phyloP scores from a whole-genome alignment of 1,284 basidiomycete genomes.

The Lignosus rhinocerotis region DNA sequence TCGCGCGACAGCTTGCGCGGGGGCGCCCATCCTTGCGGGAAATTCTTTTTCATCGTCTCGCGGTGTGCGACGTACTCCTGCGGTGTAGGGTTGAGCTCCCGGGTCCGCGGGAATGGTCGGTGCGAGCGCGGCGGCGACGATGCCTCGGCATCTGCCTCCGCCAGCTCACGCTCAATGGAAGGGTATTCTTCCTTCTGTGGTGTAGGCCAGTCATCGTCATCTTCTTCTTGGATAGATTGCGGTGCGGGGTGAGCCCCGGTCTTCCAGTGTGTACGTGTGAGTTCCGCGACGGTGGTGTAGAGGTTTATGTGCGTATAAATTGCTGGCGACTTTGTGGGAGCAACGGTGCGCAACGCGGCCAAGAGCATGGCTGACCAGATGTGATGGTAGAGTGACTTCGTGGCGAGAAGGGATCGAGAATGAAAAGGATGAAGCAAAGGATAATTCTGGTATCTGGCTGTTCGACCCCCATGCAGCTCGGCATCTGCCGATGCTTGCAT shows the following conservation, averaged over 20 bases:
- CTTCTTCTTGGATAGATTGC: constrained; percentile 55
- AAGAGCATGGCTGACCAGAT: constrained; percentile 14
- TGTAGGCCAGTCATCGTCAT: constrained; percentile 39
- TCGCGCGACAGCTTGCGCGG: constrained; percentile 87
- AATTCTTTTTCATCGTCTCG: constrained; percentile 54
- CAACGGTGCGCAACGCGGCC: constrained; percentile 9
- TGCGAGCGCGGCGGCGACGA: constrained; percentile 9
- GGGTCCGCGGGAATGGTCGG: constrained; percentile 13
- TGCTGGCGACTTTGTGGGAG: constrained; percentile 11
- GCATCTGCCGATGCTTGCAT: no score
- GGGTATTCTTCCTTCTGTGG: constrained; percentile 34
- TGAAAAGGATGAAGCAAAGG: background rate
- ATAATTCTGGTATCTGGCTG: no score
- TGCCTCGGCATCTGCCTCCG: constrained; percentile 8
- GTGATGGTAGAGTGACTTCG: background rate
- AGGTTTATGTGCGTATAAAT: constrained; percentile 24
- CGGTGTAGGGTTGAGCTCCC: constrained; percentile 31
- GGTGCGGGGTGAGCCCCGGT: constrained; percentile 48
- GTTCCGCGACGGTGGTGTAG: constrained; percentile 31
- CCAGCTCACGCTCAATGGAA: constrained; percentile 10
- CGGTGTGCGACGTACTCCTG: constrained; percentile 56
- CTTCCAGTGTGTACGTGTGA: constrained; percentile 42
- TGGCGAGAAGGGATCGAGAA: background rate
- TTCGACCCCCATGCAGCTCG: no score
- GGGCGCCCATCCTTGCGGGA: constrained; percentile 83